Evolutionary conservation across 345 rosid species (phyloP), one percentile per base, ranked within the genome.

Genomic region (Rhizophora apiculata): DNA sequence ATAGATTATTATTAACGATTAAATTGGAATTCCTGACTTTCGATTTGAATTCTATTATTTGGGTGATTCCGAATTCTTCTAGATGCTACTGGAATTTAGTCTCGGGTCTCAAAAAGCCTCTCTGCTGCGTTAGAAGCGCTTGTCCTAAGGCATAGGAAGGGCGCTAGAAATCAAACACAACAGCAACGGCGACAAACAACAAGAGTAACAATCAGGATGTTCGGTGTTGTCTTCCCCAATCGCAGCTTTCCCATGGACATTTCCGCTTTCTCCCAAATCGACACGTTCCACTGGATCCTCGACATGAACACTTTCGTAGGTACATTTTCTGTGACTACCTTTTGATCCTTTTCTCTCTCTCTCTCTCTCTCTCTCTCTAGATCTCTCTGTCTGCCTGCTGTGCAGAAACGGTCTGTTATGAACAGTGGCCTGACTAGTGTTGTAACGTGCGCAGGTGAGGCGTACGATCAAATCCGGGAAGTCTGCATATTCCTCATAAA

Each of bases 231-330:
- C 48, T 95, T 95, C 80, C 99, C 99, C 2, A 86, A 95, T 73
- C 85, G 97, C 69, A 95, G 99, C 77, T 95, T 90, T 81, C 99
- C 99, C 1, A 80, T 95, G 73, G 97, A 92, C 75, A 90, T 90
- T 63, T 92, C 99, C 68, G 73, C 89, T 48, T 95, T 95, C 78
- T 43, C 87, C 68, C 99, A 95, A 80, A 90, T 95, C 81, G 97
- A 88, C 72, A 90, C 96, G 27, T 82, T 85, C 76, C 96, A 95
- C 62, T 95, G 97, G 99, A 72, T 95, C 26, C 99, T 95, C 68
- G 97, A 95, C 85, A 95, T 92, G 97, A 95, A 89, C 83, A 83
- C 87, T 60, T 92, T 95, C 80, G 98, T 94, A 27, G 98, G 96
- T 88, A 72, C 34, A 15, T 43, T 43, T 43, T 15, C 18, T 13